A percentile compares a stretch with the other conserved stretches of the same genome.
phyloP scores from a whole-genome alignment of 495 filamentous ascomycete genomes.

The Hapsidospora chrysogenum region DNA sequence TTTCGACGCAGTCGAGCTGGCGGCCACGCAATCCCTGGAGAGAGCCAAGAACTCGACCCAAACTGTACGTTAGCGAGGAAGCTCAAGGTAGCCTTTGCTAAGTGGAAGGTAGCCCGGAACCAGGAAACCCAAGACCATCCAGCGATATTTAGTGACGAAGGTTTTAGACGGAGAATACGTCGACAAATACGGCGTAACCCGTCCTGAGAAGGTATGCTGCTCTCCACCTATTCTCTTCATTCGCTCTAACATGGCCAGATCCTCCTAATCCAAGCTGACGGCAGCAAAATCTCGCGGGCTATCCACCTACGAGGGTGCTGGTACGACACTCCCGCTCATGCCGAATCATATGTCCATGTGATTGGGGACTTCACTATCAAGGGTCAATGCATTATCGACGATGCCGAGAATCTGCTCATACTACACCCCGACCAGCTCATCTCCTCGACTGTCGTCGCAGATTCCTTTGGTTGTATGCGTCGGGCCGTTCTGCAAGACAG shows the following conservation, averaged over 20 bases:
- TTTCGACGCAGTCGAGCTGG: conserved; percentile 43
- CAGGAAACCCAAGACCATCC: conserved; percentile 48
- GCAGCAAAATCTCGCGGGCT: conserved; percentile 40
- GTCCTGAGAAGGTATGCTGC: conserved; percentile 50
- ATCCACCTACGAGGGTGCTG: conserved; percentile 74
- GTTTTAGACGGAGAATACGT: conserved; percentile 49
- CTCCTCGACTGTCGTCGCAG: conserved; percentile 81
- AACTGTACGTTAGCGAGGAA: conserved; percentile 31
- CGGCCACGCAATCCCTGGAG: conserved; percentile 31
- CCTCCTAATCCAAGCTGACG: conserved; percentile 59
- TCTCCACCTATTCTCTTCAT: background rate
- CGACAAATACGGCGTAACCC: conserved; percentile 39
- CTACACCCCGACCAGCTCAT: conserved; percentile 92
- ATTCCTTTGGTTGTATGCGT: conserved; percentile 77
- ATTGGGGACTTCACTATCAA: conserved; percentile 57
- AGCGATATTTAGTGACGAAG: conserved; percentile 64
- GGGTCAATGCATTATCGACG: conserved; percentile 58
- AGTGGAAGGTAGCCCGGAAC: conserved; percentile 25
- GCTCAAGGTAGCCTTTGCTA: conserved; percentile 19
- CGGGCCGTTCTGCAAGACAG: conserved; percentile 86
- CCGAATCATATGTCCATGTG: conserved; percentile 64
- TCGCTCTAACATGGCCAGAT: conserved; percentile 35
- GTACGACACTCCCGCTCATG: conserved; percentile 56
- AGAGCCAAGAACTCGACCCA: conserved; percentile 7
- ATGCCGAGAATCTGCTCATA: conserved; percentile 70